Evolutionary conservation across 768 basidiomycete genomes (phyloP).

Genomic region (Naganishia onofrii): DNA sequence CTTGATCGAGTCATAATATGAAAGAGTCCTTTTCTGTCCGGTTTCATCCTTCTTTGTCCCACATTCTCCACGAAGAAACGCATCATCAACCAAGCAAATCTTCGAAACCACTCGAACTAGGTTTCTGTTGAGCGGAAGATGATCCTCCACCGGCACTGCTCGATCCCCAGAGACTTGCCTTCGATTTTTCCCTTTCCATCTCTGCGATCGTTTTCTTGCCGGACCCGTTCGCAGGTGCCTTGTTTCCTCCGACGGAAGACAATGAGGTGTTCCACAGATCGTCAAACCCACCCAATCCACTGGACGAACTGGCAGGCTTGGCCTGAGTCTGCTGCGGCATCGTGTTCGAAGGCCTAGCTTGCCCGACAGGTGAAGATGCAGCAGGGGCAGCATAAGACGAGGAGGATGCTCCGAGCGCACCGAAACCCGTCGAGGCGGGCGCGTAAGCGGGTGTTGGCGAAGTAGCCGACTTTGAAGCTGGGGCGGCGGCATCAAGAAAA

Average conservation of each 20-base stretch:
- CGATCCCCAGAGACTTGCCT: slow-evolving; percentile 73
- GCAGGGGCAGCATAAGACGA: slow-evolving; percentile 16
- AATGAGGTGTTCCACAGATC: slow-evolving; percentile 85
- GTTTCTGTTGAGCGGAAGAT: not conserved
- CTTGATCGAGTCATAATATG: not conserved
- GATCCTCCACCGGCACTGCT: slow-evolving; percentile 18
- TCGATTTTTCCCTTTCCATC: slow-evolving; percentile 80
- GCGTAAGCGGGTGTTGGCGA: slow-evolving; percentile 18
- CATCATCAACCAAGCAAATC: slow-evolving; percentile 50
- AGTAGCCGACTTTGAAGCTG: slow-evolving; percentile 32
- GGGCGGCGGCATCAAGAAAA: slow-evolving; percentile 42
- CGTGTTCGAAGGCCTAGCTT: slow-evolving; percentile 52
- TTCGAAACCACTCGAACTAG: slow-evolving; percentile 39
- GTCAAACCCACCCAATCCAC: slow-evolving; percentile 66
- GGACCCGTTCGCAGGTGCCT: slow-evolving; percentile 36
- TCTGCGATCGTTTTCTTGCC: slow-evolving; percentile 78
- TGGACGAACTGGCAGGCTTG: slow-evolving; percentile 25
- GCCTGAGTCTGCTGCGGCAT: slow-evolving; percentile 34
- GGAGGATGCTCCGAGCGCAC: slow-evolving; percentile 22
- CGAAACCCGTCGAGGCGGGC: slow-evolving; percentile 13
- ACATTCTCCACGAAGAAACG: not conserved
- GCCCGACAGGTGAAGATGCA: slow-evolving; percentile 47
- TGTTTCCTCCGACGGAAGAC: slow-evolving; percentile 53
- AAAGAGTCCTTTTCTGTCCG: not conserved
- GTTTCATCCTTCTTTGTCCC: not conserved